Conservation (phyloP, 306 rosid genomes). For the Vigna nakashimae region DNA sequence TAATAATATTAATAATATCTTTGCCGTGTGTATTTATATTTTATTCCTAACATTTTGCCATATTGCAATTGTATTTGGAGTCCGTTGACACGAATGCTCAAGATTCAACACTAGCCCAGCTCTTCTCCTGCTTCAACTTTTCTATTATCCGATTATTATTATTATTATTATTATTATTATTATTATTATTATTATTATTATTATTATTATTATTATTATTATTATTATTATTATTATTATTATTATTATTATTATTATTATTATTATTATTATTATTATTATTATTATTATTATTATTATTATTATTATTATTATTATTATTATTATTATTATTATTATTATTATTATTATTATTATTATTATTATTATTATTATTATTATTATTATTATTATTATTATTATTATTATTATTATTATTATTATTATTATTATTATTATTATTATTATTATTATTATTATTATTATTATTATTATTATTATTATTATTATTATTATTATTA, state of each 20-base stretch:
- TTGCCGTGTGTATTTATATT: not conserved
- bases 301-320: not conserved
- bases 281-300: not conserved
- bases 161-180: not conserved
- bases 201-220: not conserved
- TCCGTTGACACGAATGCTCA: slow-evolving; percentile 67
- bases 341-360: not conserved
- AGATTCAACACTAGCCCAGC: slow-evolving; percentile 42
- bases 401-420: not conserved
- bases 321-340: not conserved
- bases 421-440: not conserved
- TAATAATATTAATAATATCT: not conserved
- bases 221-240: not conserved
- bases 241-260: not conserved
- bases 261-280: not conserved
- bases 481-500: not conserved
- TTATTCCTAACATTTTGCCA: slow-evolving; percentile 43
- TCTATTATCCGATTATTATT: slow-evolving; percentile 17
- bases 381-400: not conserved
- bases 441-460: not conserved
- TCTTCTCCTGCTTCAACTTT: slow-evolving; percentile 19
- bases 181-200: not conserved
- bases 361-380: not conserved
- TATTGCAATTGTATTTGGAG: slow-evolving; percentile 59
- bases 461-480: not conserved